phyloP scores from a whole-genome alignment of 208 protist genomes.

The Paratrypanosoma confusum region DNA sequence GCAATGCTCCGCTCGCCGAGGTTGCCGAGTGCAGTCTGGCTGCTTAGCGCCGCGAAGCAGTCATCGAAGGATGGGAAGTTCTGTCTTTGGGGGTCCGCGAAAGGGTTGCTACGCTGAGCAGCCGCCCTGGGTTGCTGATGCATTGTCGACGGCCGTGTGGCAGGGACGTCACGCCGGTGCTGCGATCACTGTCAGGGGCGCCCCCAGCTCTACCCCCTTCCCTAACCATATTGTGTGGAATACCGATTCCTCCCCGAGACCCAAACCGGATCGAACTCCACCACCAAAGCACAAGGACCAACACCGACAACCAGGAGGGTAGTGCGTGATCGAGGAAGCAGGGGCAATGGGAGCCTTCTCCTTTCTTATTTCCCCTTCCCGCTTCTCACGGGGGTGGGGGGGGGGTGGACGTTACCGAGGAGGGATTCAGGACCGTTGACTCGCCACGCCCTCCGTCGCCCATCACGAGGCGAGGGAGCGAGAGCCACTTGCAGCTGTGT shows the following conservation, averaged over 20 bases:
- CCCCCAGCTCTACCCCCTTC: neutral
- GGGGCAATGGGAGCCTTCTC: too few species aligned
- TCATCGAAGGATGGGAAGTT: constrained; percentile 9
- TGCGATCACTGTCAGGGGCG: neutral
- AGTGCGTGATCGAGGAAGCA: too few species aligned
- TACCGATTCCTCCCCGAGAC: neutral
- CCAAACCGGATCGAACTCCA: neutral
- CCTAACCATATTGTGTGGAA: neutral
- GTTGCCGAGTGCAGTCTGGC: neutral
- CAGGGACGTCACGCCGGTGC: neutral
- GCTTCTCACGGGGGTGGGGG: too few species aligned
- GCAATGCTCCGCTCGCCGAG: neutral
- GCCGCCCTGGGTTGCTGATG: neutral
- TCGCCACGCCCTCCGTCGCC: too few species aligned
- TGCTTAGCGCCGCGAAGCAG: constrained; percentile 2
- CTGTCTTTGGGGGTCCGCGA: neutral
- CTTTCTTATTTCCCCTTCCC: too few species aligned
- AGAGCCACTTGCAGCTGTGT: too few species aligned
- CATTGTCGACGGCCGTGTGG: neutral
- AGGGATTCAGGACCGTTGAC: too few species aligned
- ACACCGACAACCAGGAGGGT: too few species aligned
- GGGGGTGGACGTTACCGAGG: too few species aligned
- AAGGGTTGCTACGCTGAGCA: constrained; percentile 3
- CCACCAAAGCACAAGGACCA: too few species aligned
- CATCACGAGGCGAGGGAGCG: too few species aligned